phyloP scores from a whole-genome alignment of 176 grass and related monocot species.

The Stipa capillata region DNA sequence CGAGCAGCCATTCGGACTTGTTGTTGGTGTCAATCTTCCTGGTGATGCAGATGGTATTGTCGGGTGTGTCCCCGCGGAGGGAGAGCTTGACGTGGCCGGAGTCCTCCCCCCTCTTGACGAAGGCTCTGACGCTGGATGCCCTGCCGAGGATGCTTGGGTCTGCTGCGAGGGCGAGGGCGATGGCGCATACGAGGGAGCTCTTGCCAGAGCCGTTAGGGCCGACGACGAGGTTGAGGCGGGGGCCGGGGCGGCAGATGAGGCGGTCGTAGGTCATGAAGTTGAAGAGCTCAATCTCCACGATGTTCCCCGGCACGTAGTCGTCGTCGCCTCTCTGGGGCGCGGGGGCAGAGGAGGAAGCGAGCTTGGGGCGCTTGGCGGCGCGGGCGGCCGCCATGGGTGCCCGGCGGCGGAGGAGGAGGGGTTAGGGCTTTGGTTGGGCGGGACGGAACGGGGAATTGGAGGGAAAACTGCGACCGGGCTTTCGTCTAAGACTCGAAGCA shows the following conservation, averaged over 20 bases:
- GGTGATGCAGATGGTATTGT: slow-evolving; percentile 48
- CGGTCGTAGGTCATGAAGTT: slow-evolving; percentile 82
- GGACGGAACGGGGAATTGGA: too few relatives aligned
- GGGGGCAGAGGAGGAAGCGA: neutral
- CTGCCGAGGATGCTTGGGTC: slow-evolving; percentile 78
- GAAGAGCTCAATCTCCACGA: slow-evolving; percentile 69
- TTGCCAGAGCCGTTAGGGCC: slow-evolving; percentile 83
- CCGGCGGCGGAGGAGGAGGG: too few relatives aligned
- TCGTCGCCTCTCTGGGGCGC: slow-evolving; percentile 44
- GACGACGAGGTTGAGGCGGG: slow-evolving; percentile 72
- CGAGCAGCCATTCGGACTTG: slow-evolving; percentile 85
- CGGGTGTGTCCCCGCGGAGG: slow-evolving; percentile 46
- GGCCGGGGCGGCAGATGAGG: slow-evolving; percentile 52
- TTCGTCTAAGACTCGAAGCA: too few relatives aligned
- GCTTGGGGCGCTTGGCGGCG: slow-evolving; percentile 41
- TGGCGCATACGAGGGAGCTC: slow-evolving; percentile 86
- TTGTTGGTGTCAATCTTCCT: slow-evolving; percentile 75
- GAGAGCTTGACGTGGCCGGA: slow-evolving; percentile 75
- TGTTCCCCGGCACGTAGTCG: slow-evolving; percentile 76
- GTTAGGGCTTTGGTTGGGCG: too few relatives aligned
- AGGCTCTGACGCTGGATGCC: slow-evolving; percentile 63
- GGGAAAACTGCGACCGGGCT: too few relatives aligned
- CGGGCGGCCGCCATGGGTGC: slow-evolving; percentile 36
- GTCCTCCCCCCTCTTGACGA: slow-evolving; percentile 80
- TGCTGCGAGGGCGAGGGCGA: slow-evolving; percentile 64